These are phyloP conservation scores for Carex myosuroides DNA, from an alignment of 176 grass and related monocot genomes.

Conservation along the genomic window DNA sequence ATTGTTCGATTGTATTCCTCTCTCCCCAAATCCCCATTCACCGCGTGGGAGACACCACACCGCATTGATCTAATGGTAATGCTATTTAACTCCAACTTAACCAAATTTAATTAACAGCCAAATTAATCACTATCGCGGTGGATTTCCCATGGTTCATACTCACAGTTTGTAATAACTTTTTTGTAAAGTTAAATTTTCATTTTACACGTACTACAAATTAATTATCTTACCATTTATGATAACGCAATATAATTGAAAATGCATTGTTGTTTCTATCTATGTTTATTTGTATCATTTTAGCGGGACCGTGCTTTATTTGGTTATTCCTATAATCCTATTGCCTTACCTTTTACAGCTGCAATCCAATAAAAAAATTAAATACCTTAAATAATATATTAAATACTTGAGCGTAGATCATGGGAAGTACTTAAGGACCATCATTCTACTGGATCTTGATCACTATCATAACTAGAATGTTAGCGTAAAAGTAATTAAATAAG, in stretches of 20 bases:
- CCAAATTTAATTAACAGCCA: background rate
- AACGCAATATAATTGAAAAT: background rate
- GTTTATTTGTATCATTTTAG: background rate
- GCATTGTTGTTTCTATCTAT: background rate
- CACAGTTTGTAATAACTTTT: background rate
- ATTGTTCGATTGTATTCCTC: slow-evolving; percentile 11
- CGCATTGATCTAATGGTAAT: background rate
- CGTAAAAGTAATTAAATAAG: background rate
- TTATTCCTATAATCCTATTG: background rate
- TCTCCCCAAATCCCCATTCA: background rate
- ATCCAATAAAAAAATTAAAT: background rate
- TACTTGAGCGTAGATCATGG: slow-evolving; percentile 8
- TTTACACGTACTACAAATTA: too few relatives aligned
- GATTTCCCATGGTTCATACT: background rate
- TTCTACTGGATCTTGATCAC: background rate
- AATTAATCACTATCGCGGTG: background rate
- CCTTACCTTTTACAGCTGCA: background rate
- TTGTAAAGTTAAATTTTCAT: too few relatives aligned
- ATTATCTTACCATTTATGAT: too few relatives aligned
- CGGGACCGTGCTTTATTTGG: background rate
- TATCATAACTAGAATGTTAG: background rate
- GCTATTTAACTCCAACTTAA: background rate
- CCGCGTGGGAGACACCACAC: background rate
- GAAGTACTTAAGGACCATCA: background rate
- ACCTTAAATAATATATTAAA: background rate